Evolutionary conservation across 768 basidiomycete genomes (phyloP).

Genomic region (Piloderma croceum): DNA sequence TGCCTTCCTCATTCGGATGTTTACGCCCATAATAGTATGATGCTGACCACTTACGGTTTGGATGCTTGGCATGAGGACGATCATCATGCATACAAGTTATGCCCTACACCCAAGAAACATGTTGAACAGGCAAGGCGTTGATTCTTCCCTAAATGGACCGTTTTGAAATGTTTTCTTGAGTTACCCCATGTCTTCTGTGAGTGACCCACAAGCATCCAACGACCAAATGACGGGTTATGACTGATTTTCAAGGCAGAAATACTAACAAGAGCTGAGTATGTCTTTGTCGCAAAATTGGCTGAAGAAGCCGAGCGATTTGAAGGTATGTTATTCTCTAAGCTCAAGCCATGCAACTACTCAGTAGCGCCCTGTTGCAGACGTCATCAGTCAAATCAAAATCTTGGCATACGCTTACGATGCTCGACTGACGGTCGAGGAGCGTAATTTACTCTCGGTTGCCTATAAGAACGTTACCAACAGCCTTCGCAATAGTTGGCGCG

Average conservation of each 20-base stretch:
- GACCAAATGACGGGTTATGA: too few species aligned
- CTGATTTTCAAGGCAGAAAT: slow-evolving; percentile 32
- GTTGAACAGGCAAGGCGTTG: too few species aligned
- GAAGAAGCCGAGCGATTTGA: slow-evolving; percentile 88
- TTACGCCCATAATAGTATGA: too few species aligned
- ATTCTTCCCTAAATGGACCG: too few species aligned
- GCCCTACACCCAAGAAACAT: too few species aligned
- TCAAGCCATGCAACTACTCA: background rate
- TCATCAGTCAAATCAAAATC: slow-evolving; percentile 72
- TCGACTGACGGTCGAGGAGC: slow-evolving; percentile 75
- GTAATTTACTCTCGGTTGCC: slow-evolving; percentile 82
- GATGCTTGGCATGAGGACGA: too few species aligned
- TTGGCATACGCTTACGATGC: slow-evolving; percentile 64
- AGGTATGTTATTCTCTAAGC: slow-evolving; percentile 39
- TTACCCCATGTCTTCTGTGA: too few species aligned
- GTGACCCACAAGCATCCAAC: too few species aligned
- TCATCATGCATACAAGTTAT: too few species aligned
- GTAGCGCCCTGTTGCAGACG: slow-evolving; percentile 42
- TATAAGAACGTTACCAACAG: slow-evolving; percentile 88
- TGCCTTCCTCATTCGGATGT: too few species aligned
- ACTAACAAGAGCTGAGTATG: slow-evolving; percentile 34
- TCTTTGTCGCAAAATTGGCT: slow-evolving; percentile 73
- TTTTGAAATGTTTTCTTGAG: too few species aligned
- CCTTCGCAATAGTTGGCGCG: slow-evolving; percentile 80
- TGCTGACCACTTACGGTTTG: too few species aligned